phyloP scores from a whole-genome alignment of 139 green algal genomes.

The Auxenochlorella protothecoides region DNA sequence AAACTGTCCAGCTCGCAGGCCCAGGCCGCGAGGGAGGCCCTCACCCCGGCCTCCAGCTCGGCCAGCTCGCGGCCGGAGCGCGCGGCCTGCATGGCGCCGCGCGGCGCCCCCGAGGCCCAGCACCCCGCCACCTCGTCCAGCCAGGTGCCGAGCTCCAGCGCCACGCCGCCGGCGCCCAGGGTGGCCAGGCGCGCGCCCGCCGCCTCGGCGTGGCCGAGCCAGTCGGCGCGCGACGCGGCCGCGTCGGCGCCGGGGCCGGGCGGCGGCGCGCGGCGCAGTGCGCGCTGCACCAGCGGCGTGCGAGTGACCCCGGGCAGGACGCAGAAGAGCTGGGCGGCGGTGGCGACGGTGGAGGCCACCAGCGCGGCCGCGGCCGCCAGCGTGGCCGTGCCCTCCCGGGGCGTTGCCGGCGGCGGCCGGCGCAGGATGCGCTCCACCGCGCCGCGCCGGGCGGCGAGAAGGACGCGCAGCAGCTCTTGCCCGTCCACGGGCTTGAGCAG shows the following conservation, averaged over 20 bases:
- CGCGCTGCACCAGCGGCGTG: no score
- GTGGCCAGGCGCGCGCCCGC: slow-evolving; percentile 22
- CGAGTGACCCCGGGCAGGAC: background rate
- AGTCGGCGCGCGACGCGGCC: background rate
- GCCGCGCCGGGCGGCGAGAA: background rate
- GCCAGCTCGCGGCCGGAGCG: slow-evolving; percentile 20
- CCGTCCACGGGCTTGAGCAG: slow-evolving; percentile 25
- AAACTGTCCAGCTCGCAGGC: background rate
- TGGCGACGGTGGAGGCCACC: background rate
- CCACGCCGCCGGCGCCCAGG: slow-evolving; percentile 32
- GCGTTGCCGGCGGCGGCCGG: slow-evolving; percentile 26
- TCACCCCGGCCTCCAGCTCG: slow-evolving; percentile 37
- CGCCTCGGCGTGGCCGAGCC: slow-evolving; percentile 15
- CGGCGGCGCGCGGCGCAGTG: no score
- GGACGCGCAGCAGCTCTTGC: slow-evolving; percentile 8
- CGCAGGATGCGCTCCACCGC: slow-evolving; percentile 14
- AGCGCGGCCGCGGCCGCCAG: slow-evolving; percentile 6
- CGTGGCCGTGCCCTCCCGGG: slow-evolving; percentile 29
- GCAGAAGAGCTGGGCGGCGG: background rate
- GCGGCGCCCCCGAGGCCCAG: slow-evolving; percentile 26
- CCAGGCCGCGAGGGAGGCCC: slow-evolving; percentile 34
- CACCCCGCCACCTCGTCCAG: slow-evolving; percentile 38
- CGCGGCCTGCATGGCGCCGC: no score
- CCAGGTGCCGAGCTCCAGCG: slow-evolving; percentile 50
- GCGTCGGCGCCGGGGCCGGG: no score